These are phyloP conservation scores for Pugionium dolabratum DNA, from an alignment of 345 rosid species.

Conservation along the genomic window DNA sequence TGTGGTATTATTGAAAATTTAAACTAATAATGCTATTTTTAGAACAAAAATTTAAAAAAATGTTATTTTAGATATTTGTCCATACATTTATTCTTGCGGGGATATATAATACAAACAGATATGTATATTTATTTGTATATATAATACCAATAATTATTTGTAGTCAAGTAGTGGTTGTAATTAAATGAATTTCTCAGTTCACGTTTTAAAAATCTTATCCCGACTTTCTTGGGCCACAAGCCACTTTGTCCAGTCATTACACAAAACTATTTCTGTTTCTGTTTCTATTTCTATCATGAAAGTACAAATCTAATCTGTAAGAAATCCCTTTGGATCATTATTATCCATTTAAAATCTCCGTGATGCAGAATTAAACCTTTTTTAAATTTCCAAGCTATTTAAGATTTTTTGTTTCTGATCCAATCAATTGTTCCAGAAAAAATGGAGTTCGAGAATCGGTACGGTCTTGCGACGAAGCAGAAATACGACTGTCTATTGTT, in stretches of 20 bases:
- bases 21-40: too few species aligned
- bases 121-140: not conserved
- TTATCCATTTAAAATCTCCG: conserved; percentile 21
- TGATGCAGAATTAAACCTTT: conserved; percentile 29
- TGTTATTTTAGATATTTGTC: too few species aligned
- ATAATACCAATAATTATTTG: conserved; percentile 8
- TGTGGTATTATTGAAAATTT: too few species aligned
- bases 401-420: conserved; percentile 19
- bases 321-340: conserved; percentile 21
- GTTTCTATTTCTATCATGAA: not conserved
- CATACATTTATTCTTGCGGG: too few species aligned
- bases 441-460: conserved; percentile 60
- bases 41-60: too few species aligned
- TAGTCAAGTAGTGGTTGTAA: conserved; percentile 33
- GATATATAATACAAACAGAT: too few species aligned
- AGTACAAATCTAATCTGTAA: conserved; percentile 22
- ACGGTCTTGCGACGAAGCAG: conserved; percentile 39
- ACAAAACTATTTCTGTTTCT: conserved; percentile 22
- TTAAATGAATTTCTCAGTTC: conserved; percentile 28
- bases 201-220: conserved; percentile 26
- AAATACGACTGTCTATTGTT: conserved; percentile 81
- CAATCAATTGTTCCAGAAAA: conserved; percentile 32
- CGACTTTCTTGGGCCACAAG: conserved; percentile 30
- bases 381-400: conserved; percentile 19
- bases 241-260: conserved; percentile 39